A percentile compares a stretch with the other conserved stretches of the same genome.
Conservation (phyloP, 2,329 filamentous ascomycete genomes). For the Basipetospora chlamydospora region DNA sequence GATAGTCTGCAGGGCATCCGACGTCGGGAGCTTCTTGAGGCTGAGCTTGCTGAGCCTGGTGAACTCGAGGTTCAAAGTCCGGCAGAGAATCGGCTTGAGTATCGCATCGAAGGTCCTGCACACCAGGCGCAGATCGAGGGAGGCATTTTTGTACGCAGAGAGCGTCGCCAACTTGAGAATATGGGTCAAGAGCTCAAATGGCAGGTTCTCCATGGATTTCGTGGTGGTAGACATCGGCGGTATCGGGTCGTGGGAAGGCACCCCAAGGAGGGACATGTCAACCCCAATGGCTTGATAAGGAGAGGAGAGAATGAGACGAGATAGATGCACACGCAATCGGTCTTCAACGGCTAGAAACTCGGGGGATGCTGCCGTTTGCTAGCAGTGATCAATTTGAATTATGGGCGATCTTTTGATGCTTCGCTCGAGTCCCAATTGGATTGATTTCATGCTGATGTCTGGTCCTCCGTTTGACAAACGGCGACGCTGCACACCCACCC, state of each 20-base stretch:
- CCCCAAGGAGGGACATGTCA: too few species aligned
- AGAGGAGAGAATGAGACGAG: too few species aligned
- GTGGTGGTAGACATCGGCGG: not conserved
- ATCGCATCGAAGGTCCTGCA: slow-evolving; percentile 32
- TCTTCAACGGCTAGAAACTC: too few species aligned
- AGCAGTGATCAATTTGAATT: too few species aligned
- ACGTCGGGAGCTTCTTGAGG: slow-evolving; percentile 17
- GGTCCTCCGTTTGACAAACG: too few species aligned
- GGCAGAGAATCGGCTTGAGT: slow-evolving; percentile 29
- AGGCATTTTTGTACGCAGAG: slow-evolving; percentile 1
- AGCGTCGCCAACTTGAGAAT: slow-evolving; percentile 1
- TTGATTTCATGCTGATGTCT: too few species aligned
- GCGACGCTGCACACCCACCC: too few species aligned
- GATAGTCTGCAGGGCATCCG: slow-evolving; percentile 28
- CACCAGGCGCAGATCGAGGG: slow-evolving; percentile 26
- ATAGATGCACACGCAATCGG: too few species aligned
- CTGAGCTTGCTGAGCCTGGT: slow-evolving; percentile 27
- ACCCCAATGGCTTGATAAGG: too few species aligned
- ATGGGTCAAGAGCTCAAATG: slow-evolving; percentile 4
- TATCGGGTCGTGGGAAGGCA: not conserved
- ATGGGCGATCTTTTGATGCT: too few species aligned
- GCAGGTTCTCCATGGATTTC: slow-evolving; percentile 4
- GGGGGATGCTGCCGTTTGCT: too few species aligned
- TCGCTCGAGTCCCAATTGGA: too few species aligned
- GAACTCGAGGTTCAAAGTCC: slow-evolving; percentile 34